Base-by-base conservation (phyloP, 768 basidiomycete genomes). In the Kwoniella newhampshirensis region DNA sequence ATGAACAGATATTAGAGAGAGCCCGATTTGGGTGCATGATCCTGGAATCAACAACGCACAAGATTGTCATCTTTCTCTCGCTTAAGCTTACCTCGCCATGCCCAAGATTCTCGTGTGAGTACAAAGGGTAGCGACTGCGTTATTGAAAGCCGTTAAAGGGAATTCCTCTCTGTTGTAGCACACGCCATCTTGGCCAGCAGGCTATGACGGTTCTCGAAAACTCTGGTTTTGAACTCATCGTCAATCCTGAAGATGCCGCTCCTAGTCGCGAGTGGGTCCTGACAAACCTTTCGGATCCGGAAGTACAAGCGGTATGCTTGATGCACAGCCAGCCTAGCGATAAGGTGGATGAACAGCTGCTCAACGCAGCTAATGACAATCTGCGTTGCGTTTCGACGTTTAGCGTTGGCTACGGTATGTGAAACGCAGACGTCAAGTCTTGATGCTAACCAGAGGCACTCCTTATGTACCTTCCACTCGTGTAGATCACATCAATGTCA, bases 361-460 rank as follows among this genome's bases (percentile, higher is more conserved):
- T 91, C 36, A 83, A 86, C 36, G 81, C 82, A 62, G 82, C 82
- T 42, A 51, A 51, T 20, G 25, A 48, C 15, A 64, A 21, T 3
- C 80, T 99, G 8, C 83, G 82, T 41, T 86, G 89, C n/a, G 82
- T 96, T 2, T 94, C 92, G 0, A 96, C 93, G 0, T 88, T 94
- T 85, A 68, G 68, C 50, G 76, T 75, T 3, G 73, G 75, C 3
- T 73, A 62, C 60, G 75, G 74, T 75, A 43, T 51, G 71, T 57
- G 2, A 15, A 28, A 40, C 5, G 8, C 3, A n/a, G n/a, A 4
- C 17, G 21, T 3, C 41, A 32, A 32, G 7, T 13, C 32, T 32
- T 32, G 32, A 32, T 13, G 32, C 32, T 32, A 32, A 32, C 32
- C 7, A 32, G 13, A 12, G 8, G 35, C 3, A 23, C 13, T 8